Evolutionary conservation across 495 filamentous ascomycete species (phyloP).

Genomic region (Talaromyces ruber): DNA sequence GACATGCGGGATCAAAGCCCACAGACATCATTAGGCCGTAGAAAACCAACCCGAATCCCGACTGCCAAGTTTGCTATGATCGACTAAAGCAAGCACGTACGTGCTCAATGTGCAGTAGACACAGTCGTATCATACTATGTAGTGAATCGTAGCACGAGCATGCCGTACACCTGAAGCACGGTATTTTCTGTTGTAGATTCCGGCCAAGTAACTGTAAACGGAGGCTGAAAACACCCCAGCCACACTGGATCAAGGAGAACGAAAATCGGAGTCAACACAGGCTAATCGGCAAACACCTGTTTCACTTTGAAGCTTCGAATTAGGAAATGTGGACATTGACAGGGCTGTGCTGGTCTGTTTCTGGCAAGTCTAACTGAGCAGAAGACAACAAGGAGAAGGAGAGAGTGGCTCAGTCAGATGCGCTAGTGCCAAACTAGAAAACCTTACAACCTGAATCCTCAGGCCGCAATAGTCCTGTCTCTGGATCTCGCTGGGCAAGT

Average conservation of each 20-base stretch:
- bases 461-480: neutral
- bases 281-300: neutral
- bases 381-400: neutral
- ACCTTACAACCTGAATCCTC: neutral
- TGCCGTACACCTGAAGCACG: neutral
- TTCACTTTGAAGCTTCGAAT: neutral
- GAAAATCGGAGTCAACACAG: neutral
- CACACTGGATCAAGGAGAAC: neutral
- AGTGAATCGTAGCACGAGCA: neutral
- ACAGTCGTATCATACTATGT: neutral
- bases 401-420: neutral
- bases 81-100: neutral
- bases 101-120: neutral
- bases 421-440: neutral
- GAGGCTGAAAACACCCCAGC: neutral
- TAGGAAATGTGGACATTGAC: neutral
- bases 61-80: neutral
- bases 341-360: neutral
- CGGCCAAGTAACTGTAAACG: neutral
- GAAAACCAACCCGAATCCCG: neutral
- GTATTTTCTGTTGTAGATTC: neutral
- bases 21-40: neutral
- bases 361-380: too few species aligned
- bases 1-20: slow-evolving; percentile 1
- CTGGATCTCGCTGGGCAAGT: neutral